Evolutionary conservation across 2,329 filamentous ascomycete species (phyloP), one percentile per base, ranked within the genome.

Genomic region (Hysterium pulicare): DNA sequence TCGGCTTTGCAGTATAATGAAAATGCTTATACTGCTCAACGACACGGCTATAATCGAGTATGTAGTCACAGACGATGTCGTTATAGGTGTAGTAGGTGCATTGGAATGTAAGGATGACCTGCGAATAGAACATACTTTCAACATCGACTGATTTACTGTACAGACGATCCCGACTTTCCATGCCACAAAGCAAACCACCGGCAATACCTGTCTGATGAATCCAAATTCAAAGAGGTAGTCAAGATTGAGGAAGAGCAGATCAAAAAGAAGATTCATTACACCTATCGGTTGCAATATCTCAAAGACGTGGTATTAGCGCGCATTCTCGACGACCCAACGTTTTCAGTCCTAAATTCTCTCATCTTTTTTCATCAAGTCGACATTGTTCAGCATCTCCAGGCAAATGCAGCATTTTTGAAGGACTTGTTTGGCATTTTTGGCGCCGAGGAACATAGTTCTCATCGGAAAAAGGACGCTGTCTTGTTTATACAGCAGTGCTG

Each of bases 351-450:
- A 51, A 98, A 97, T 70, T 95, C 90, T 38, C 79, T 97, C 55
- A 98, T 98, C 54, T 98, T 96, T 73, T 98, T 95, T 76, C 93
- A 97, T 71, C 93, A 98, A 71, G 90, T 97, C 56, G 93, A 97
- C 61, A 96, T 98, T 61, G 86, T 98, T 38, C 87, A 91, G 60
- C 88, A 97, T 68, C 76, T 98, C n/a, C 90, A 96, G 66, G 77
- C 76, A 20, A 95, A 95, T 57, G 74, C 74, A 1, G 70, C 71
- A 2, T 96, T 95, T 58, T 72, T 97, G 21, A 83, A 82, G 52
- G 88, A 96, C 48, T 77, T 97, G 3, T 98, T 97, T 64, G 78
- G 79, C 41, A 89, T 97, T 48, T 96, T 97, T 59, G 79, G 77
- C 16, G 72, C 81, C 0, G 74, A 82, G 19, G 80, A 82, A 46